Evolutionary conservation across 2,329 filamentous ascomycete species (phyloP).

Genomic region (Fusarium goolgardi): DNA sequence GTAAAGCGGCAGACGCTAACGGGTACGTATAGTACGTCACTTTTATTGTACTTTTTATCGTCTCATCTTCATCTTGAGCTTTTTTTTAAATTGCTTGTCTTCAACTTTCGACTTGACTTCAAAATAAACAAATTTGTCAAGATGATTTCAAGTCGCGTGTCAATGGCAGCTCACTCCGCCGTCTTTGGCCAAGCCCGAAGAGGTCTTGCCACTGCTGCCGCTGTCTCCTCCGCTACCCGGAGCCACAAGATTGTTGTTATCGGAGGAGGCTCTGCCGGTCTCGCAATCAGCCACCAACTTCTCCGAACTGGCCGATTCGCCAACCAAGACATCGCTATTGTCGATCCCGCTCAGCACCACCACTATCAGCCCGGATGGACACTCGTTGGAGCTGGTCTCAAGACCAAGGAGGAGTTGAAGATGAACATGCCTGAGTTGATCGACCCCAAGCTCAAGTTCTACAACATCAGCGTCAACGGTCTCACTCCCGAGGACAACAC

Average conservation of each 20-base stretch:
- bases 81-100: conserved; percentile 11
- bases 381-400: conserved; percentile 73
- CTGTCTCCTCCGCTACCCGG: conserved; percentile 33
- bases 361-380: conserved; percentile 79
- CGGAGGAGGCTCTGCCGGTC: conserved; percentile 73
- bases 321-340: conserved; percentile 70
- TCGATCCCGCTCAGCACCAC: conserved; percentile 72
- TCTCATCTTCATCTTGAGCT: conserved; percentile 14
- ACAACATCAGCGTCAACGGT: conserved; percentile 61
- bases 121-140: conserved; percentile 1
- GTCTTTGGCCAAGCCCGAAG: conserved; percentile 7
- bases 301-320: conserved; percentile 67
- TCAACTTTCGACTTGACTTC: conserved; percentile 1
- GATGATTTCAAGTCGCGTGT: conserved; percentile 42
- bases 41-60: conserved; percentile 28
- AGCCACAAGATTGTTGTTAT: conserved; percentile 74
- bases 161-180: conserved; percentile 30
- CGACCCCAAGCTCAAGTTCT: conserved; percentile 71
- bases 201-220: conserved; percentile 30
- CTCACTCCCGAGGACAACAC: conserved; percentile 68
- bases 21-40: conserved; percentile 34
- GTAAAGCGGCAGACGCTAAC: not conserved
- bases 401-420: conserved; percentile 69
- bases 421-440: conserved; percentile 63
- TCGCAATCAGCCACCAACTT: conserved; percentile 75